Evolutionary conservation across 2,329 filamentous ascomycete genomes (phyloP), one percentile per base, ranked within the genome.

Genomic region (Fusarium annulatum): DNA sequence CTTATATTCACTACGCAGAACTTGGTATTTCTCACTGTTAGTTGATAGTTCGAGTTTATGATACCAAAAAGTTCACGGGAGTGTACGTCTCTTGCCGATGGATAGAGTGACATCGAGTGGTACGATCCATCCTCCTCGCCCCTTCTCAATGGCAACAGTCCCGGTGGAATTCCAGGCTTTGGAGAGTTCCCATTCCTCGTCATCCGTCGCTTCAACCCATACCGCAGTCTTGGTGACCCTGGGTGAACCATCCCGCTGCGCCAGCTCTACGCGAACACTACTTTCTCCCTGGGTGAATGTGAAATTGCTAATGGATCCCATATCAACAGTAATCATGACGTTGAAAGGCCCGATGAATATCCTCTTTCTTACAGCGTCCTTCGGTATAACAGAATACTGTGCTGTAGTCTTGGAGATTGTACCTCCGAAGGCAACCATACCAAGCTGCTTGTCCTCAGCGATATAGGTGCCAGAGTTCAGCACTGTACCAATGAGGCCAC

Each of bases 381-480:
- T 83, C 0, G 85, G 83, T 57, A 79, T 67, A 1, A 88, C 85
- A 0, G 67, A 80, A 15, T 84, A 76, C 0, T 59, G 71, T 16
- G 64, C 77, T 0, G 71, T 78, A 0, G 66, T 48, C 14, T 63
- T 66, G 3, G 79, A 75, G 0, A 86, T 58, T 3, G 83, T 80
- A 0, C 87, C 88, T 0, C 88, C 88, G 63, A 87, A 89, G 1
- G 82, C 85, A 4, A 86, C 76, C n/a, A 86, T 75, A 0, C 88
- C 87, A 8, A 87, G 80, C 3, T 80, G 80, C 0, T 76, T 61
- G 63, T 88, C 84, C 0, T 85, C 72, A 1, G 84, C 83, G 9
- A 90, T 79, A 62, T 89, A 90, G 0, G 85, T 85, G 0, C 84
- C 85, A 8, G 86, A 84, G 2, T 85, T 87, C 2, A 89, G 79